Evolutionary conservation across 2,329 filamentous ascomycete species (phyloP).

Genomic region (Calonectria montana): DNA sequence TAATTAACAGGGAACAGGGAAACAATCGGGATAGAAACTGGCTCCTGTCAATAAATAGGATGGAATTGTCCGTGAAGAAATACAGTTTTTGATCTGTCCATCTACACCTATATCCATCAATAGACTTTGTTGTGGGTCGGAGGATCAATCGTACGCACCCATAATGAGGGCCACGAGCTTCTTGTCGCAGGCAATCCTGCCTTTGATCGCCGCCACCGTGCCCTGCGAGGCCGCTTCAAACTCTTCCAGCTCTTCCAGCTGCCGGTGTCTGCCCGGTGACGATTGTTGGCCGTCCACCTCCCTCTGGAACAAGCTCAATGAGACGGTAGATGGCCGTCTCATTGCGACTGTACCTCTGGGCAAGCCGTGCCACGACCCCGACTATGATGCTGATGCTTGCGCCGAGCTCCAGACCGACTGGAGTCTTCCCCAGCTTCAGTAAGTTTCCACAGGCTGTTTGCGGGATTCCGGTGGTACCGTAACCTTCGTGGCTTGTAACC

Average conservation of each 20-base stretch:
- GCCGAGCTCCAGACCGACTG: conserved; percentile 54
- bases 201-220: conserved; percentile 25
- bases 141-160: neutral
- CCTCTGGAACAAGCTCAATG: conserved; percentile 63
- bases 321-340: conserved; percentile 60
- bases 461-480: neutral
- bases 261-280: conserved; percentile 63
- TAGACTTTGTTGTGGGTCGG: neutral
- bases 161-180: conserved; percentile 31
- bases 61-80: neutral
- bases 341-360: conserved; percentile 64
- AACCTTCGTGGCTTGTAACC: neutral
- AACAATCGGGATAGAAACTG: neutral
- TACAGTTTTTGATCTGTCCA: neutral
- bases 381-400: conserved; percentile 60
- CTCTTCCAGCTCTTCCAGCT: conserved; percentile 38
- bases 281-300: conserved; percentile 60
- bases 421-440: conserved; percentile 59
- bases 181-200: conserved; percentile 23
- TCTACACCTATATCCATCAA: neutral
- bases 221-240: conserved; percentile 11
- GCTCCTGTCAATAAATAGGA: conserved; percentile 6
- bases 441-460: conserved; percentile 32
- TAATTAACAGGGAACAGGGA: neutral
- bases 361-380: conserved; percentile 60